Percentiles rank a stretch among this genome's conserved stretches.
Evolutionary conservation across 148 eudicot species (phyloP).

Genomic region (Heliamphora exappendiculata): DNA sequence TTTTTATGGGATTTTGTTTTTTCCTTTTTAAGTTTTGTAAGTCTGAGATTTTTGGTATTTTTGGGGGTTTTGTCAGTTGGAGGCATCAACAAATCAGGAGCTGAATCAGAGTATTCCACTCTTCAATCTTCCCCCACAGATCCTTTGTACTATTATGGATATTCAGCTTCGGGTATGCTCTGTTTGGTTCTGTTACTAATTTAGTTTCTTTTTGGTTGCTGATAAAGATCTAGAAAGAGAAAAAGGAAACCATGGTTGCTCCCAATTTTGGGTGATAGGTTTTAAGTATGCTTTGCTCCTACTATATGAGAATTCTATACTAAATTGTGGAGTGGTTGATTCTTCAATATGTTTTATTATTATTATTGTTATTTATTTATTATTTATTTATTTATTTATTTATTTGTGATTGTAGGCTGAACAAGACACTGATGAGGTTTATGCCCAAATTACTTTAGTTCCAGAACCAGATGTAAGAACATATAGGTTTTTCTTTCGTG

Average conservation of each 20-base stretch:
- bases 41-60: slow-evolving; percentile 3
- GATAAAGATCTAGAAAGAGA: not conserved
- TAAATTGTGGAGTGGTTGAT: slow-evolving; percentile 6
- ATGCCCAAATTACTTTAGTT: slow-evolving; percentile 78
- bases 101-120: slow-evolving; percentile 46
- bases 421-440: slow-evolving; percentile 91
- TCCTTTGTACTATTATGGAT: slow-evolving; percentile 71
- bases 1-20: not conserved
- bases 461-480: slow-evolving; percentile 72
- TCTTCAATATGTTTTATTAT: not conserved
- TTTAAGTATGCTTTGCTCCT: not conserved
- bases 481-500: not conserved
- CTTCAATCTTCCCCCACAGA: slow-evolving; percentile 65
- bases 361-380: no score
- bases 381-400: no score
- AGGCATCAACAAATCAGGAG: slow-evolving; percentile 88
- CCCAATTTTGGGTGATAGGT: not conserved
- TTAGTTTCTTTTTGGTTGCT: slow-evolving; percentile 8
- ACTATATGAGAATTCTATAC: not conserved
- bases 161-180: slow-evolving; percentile 52
- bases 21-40: no score
- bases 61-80: slow-evolving; percentile 42
- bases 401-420: slow-evolving; percentile 68
- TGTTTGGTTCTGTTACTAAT: not conserved
- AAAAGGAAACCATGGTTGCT: no score